Evolutionary conservation across 1,139 yeast genomes (phyloP).

Genomic region (Protomyces inundatus): DNA sequence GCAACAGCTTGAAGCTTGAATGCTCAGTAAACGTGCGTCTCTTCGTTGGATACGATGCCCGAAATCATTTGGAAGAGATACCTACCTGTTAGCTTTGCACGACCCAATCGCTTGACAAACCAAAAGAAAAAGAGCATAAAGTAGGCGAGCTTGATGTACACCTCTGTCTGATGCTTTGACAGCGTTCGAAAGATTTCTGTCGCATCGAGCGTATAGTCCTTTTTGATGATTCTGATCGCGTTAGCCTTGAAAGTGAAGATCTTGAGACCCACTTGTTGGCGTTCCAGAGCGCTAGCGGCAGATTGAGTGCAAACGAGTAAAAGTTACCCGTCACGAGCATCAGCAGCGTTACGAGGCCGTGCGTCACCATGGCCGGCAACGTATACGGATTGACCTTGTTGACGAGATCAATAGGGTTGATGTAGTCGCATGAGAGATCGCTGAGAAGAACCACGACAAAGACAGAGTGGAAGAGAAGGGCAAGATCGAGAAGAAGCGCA

Average conservation of each 20-base stretch:
- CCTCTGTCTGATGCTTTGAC: conserved; percentile 86
- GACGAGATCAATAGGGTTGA: conserved; percentile 94
- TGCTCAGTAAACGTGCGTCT: no score
- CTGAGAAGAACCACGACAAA: conserved; percentile 80
- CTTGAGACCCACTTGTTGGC: conserved; percentile 66
- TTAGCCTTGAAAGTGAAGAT: no score
- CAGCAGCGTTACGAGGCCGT: conserved; percentile 63
- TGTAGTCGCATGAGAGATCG: conserved; percentile 54
- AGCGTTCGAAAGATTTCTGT: conserved; percentile 96
- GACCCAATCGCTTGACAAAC: neutral
- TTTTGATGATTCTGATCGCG: conserved; percentile 40
- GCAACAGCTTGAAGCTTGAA: no score
- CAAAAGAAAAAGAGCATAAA: conserved; percentile 20
- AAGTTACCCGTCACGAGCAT: conserved; percentile 88
- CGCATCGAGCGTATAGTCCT: conserved; percentile 87
- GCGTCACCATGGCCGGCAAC: conserved; percentile 84
- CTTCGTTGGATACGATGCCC: conserved; percentile 55
- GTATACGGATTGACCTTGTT: conserved; percentile 82
- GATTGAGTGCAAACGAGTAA: conserved; percentile 79
- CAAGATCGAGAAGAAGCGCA: conserved; percentile 56
- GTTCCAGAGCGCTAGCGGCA: conserved; percentile 80
- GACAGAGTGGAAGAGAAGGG: conserved; percentile 82
- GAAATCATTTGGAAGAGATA: conserved; percentile 61
- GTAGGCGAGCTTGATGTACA: conserved; percentile 40
- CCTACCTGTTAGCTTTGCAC: neutral